A percentile compares a stretch with the other conserved stretches of the same genome.
These are phyloP conservation scores for Stagonosporopsis tanaceti DNA, from an alignment of 2,329 filamentous ascomycete species.

Conservation along the genomic window DNA sequence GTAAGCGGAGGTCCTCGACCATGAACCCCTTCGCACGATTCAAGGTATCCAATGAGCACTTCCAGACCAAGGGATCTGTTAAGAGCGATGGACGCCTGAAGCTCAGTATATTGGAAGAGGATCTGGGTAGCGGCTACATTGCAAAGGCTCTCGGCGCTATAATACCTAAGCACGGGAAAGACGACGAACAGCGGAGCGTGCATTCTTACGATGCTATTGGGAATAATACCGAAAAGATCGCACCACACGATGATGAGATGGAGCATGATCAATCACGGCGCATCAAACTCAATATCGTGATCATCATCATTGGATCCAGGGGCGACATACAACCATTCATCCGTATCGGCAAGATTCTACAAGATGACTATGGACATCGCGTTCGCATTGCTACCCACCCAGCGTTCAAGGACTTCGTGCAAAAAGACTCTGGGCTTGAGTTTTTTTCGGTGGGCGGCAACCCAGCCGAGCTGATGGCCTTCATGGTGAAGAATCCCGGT, in stretches of 20 bases:
- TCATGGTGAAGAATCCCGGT: conserved; percentile 86
- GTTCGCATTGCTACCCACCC: conserved; percentile 83
- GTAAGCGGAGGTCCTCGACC: conserved; percentile 16
- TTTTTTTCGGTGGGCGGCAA: conserved; percentile 84
- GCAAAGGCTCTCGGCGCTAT: conserved; percentile 75
- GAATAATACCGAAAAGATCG: conserved; percentile 31
- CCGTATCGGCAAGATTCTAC: conserved; percentile 75
- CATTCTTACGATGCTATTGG: conserved; percentile 22
- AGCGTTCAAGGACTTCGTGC: conserved; percentile 77
- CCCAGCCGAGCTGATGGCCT: conserved; percentile 82
- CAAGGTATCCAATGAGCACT: conserved; percentile 69
- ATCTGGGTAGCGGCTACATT: conserved; percentile 72
- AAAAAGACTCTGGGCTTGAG: conserved; percentile 75
- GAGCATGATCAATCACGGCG: conserved; percentile 40
- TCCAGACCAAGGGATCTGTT: conserved; percentile 69
- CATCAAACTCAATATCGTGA: conserved; percentile 76
- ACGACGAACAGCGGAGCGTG: conserved; percentile 44
- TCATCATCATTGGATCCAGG: conserved; percentile 83
- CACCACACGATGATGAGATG: conserved; percentile 46
- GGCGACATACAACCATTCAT: conserved; percentile 85
- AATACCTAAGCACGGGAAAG: conserved; percentile 63
- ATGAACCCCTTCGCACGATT: conserved; percentile 61
- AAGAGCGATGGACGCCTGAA: conserved; percentile 74
- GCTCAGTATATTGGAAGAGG: conserved; percentile 74
- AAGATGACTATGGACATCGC: conserved; percentile 74